These are phyloP conservation scores for Exophiala lecanii-corni DNA, from an alignment of 2,329 filamentous ascomycete species.

Conservation along the genomic window DNA sequence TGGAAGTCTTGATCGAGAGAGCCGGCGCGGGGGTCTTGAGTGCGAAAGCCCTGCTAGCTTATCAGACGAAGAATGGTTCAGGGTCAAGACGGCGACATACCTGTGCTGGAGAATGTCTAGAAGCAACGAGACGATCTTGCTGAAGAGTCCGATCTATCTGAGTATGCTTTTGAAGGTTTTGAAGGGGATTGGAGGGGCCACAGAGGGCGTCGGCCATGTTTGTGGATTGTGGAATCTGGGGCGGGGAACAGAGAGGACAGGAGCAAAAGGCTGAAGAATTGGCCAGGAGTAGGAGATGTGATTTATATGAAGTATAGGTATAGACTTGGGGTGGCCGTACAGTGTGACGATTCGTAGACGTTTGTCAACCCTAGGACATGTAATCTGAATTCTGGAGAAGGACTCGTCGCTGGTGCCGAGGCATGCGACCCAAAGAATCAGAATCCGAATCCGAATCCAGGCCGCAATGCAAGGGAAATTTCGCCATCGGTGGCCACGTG, in stretches of 20 bases:
- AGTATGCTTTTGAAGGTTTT: slow-evolving; percentile 67
- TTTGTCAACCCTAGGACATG: too few relatives aligned
- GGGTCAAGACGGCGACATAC: slow-evolving; percentile 41
- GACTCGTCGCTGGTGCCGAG: too few relatives aligned
- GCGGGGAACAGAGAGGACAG: background rate
- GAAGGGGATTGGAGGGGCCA: slow-evolving; percentile 70
- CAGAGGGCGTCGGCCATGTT: slow-evolving; percentile 65
- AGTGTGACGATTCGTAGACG: too few relatives aligned
- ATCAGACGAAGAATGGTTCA: slow-evolving; percentile 17
- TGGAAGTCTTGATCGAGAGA: slow-evolving; percentile 63
- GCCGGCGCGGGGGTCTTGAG: slow-evolving; percentile 50
- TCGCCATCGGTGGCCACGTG: too few relatives aligned
- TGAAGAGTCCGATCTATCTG: slow-evolving; percentile 66
- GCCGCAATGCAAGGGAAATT: too few relatives aligned
- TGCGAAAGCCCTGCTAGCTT: slow-evolving; percentile 55
- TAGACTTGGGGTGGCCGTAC: too few relatives aligned
- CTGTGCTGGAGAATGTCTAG: slow-evolving; percentile 51
- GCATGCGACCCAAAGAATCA: too few relatives aligned
- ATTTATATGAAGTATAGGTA: too few relatives aligned
- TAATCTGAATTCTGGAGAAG: too few relatives aligned
- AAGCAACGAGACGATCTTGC: slow-evolving; percentile 60
- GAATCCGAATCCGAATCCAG: too few relatives aligned
- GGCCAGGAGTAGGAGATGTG: too few relatives aligned
- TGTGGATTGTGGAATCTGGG: slow-evolving; percentile 8
- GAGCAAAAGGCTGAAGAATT: too few relatives aligned